Evolutionary conservation across 2,329 filamentous ascomycete species (phyloP), one percentile per base, ranked within the genome.

Genomic region (Cladosporium colombiae): DNA sequence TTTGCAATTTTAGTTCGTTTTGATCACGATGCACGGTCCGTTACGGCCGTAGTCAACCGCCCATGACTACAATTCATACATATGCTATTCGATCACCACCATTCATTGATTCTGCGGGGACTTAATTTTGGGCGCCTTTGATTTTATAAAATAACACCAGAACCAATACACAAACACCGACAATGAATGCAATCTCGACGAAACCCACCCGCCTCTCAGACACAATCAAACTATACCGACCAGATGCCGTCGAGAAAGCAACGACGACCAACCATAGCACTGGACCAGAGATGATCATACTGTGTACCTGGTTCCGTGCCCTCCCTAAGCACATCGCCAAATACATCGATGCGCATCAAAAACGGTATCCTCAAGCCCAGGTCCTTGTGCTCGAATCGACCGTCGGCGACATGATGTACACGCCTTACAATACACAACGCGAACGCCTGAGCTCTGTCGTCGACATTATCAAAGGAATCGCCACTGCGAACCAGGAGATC

Each of bases 271-370:
- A 57, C 21, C 55, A 55, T 27, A 23, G 29, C 31, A 57, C 31
- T n/a, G 55, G 31, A 23, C 55, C 55, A 49, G 75, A 74, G 59
- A 69, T 81, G 65, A 77, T 77, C 68, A 74, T 80, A 66, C 60
- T 77, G 11, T 75, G 72, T 65, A 72, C 69, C n/a, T 76, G 75
- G 74, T 71, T 76, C 65, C 71, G 69, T 27, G 75, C 74, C 10
- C 65, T 68, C 2, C 69, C 66, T n/a, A 73, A 72, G 49, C 69
- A 75, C 59, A 74, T 76, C 49, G 64, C 68, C 14, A 77, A 76
- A 60, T 77, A 77, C 65, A 69, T 69, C 25, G 49, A 68, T 8
- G 63, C 70, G 21, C 76, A 77, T 65, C 66, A 68, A 40, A 60
- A 46, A 18, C 66, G 73, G 16, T 72, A 71, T 37, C 74, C 74